A percentile compares a stretch with the other conserved stretches of the same genome.
Evolutionary conservation across 305 asterid species (phyloP).

Genomic region (Lippia alba): DNA sequence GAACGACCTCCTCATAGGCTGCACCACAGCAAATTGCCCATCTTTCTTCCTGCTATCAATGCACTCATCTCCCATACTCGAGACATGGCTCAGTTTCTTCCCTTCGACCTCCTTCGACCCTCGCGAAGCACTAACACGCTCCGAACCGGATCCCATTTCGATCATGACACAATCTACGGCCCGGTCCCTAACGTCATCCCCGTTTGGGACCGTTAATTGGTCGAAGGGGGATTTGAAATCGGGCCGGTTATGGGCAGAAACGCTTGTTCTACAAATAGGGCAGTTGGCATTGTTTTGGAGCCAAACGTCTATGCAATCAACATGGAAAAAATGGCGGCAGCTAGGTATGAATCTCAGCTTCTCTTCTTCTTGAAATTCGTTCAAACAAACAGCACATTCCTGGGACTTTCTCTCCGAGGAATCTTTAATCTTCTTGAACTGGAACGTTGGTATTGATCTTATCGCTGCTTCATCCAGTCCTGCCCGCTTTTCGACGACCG

Average conservation of each 20-base stretch:
- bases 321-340: slow-evolving; percentile 55
- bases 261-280: slow-evolving; percentile 62
- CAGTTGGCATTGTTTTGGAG: slow-evolving; percentile 68
- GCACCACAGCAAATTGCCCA: slow-evolving; percentile 48
- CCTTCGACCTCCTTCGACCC: slow-evolving; percentile 28
- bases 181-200: slow-evolving; percentile 36
- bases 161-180: slow-evolving; percentile 54
- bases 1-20: slow-evolving; percentile 63
- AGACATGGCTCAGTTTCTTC: slow-evolving; percentile 37
- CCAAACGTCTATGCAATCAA: slow-evolving; percentile 72
- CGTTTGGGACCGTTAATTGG: slow-evolving; percentile 26
- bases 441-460: slow-evolving; percentile 52
- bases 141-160: slow-evolving; percentile 43
- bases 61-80: slow-evolving; percentile 65
- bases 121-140: slow-evolving; percentile 30
- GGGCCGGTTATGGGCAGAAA: slow-evolving; percentile 39
- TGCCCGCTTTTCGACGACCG: slow-evolving; percentile 39
- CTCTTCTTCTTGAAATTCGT: slow-evolving; percentile 58
- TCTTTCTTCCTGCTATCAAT: slow-evolving; percentile 52
- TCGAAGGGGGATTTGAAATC: slow-evolving; percentile 20
- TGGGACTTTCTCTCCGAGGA: slow-evolving; percentile 13
- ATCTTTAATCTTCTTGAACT: slow-evolving; percentile 37
- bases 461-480: slow-evolving; percentile 60
- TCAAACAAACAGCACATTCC: slow-evolving; percentile 66
- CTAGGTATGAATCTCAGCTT: slow-evolving; percentile 56